phyloP scores from a whole-genome alignment of 176 grass and related monocot genomes.

The Hsuehochloa calcarea region DNA sequence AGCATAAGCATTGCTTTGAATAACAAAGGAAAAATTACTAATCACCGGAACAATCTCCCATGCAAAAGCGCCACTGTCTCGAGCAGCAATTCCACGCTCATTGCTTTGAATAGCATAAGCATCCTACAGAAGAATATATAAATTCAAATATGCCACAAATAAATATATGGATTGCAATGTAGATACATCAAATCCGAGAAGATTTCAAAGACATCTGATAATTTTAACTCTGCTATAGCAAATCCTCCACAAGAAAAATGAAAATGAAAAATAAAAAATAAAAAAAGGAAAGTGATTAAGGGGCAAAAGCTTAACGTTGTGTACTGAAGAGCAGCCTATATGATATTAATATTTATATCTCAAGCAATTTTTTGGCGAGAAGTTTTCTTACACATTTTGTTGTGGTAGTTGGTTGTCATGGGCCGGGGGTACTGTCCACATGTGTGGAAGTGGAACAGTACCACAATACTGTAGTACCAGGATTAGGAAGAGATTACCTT shows the following conservation, averaged over 20 bases:
- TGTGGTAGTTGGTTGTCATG: too few species aligned
- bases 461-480: too few species aligned
- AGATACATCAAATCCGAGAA: neutral
- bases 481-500: too few species aligned
- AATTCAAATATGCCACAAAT: conserved; percentile 9
- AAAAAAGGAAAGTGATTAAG: neutral
- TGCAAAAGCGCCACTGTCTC: conserved; percentile 76
- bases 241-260: neutral
- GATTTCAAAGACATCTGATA: neutral
- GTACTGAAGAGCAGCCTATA: neutral
- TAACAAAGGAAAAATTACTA: too few species aligned
- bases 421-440: too few species aligned
- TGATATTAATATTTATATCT: too few species aligned
- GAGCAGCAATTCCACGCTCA: conserved; percentile 85
- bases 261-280: too few species aligned
- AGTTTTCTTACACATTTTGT: neutral
- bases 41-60: conserved; percentile 90
- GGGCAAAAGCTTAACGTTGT: neutral
- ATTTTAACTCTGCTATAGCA: neutral
- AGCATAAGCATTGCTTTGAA: too few species aligned
- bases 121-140: conserved; percentile 57
- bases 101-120: conserved; percentile 92
- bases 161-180: neutral
- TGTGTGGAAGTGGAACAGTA: too few species aligned
- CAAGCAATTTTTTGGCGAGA: neutral